These are phyloP conservation scores for Stentor coeruleus DNA, from an alignment of 73 alveolate genomes.

Conservation along the genomic window DNA sequence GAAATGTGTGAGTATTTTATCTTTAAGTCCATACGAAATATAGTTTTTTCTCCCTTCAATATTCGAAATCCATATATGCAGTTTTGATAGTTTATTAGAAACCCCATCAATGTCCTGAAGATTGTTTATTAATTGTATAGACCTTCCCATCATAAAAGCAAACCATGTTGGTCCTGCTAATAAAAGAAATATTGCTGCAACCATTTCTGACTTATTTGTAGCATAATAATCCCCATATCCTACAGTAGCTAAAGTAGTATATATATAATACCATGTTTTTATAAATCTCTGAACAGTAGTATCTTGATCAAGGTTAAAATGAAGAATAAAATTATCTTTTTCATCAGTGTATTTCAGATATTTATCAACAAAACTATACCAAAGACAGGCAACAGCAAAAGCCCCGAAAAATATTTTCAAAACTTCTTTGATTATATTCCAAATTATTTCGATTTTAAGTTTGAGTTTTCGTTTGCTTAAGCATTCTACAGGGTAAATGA, in stretches of 20 bases:
- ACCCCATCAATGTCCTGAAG: background rate
- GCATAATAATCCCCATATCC: constrained; percentile 33
- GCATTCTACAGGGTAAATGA: background rate
- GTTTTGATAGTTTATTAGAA: background rate
- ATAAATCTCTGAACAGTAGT: too few species aligned
- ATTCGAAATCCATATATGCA: background rate
- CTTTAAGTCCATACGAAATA: background rate
- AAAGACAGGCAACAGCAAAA: background rate
- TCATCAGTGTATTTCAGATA: background rate
- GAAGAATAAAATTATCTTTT: too few species aligned
- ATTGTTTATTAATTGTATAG: background rate
- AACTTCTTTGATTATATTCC: background rate
- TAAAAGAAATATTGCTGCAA: background rate
- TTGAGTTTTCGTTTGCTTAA: background rate
- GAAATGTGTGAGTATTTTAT: background rate
- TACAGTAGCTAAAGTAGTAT: constrained; percentile 24
- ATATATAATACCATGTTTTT: background rate
- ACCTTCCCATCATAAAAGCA: background rate
- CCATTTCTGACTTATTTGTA: constrained; percentile 13
- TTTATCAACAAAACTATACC: background rate
- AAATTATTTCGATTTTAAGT: too few species aligned
- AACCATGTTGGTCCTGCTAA: constrained; percentile 5
- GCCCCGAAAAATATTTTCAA: background rate
- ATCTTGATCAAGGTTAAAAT: background rate
- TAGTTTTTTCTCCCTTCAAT: background rate